phyloP scores from a whole-genome alignment of 495 filamentous ascomycete species.

The Neurospora tetrasperma region DNA sequence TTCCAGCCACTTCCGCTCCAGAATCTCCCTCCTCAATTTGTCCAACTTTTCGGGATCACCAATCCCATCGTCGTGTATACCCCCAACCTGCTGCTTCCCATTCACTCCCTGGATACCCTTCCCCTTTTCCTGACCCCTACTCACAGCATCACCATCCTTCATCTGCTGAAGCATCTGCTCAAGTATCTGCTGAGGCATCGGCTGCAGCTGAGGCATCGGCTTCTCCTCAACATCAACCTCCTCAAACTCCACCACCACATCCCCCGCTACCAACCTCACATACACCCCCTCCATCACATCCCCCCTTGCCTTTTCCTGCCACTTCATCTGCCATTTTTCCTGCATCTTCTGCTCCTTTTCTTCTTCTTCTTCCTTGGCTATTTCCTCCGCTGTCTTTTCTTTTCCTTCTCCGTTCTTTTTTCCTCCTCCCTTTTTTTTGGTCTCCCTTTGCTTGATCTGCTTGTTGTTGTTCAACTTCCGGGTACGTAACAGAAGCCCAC shows the following conservation, averaged over 20 bases:
- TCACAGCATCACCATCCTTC: not conserved
- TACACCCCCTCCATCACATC: not conserved
- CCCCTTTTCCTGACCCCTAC: not conserved
- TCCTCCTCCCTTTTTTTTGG: too few relatives aligned
- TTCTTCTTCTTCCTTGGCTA: not conserved
- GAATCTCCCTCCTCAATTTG: not conserved
- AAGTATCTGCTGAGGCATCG: too few relatives aligned
- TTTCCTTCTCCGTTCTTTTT: not conserved
- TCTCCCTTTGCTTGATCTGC: too few relatives aligned
- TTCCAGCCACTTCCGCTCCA: not conserved
- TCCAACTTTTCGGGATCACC: not conserved
- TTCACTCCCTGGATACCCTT: not conserved
- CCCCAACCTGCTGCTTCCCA: not conserved
- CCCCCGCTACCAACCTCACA: not conserved
- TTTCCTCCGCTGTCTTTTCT: not conserved
- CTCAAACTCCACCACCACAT: not conserved
- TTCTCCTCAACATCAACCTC: not conserved
- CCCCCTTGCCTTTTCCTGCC: not conserved
- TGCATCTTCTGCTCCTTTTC: not conserved
- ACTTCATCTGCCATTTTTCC: not conserved
- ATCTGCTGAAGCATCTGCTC: not conserved
- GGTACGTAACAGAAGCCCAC: not conserved
- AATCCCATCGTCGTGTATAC: not conserved
- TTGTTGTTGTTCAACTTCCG: not conserved
- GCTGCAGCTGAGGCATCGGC: too few relatives aligned